Percentiles rank a stretch among this genome's conserved stretches.
Evolutionary conservation across 2,329 filamentous ascomycete genomes (phyloP).

Genomic region (Verticillium nubilum): DNA sequence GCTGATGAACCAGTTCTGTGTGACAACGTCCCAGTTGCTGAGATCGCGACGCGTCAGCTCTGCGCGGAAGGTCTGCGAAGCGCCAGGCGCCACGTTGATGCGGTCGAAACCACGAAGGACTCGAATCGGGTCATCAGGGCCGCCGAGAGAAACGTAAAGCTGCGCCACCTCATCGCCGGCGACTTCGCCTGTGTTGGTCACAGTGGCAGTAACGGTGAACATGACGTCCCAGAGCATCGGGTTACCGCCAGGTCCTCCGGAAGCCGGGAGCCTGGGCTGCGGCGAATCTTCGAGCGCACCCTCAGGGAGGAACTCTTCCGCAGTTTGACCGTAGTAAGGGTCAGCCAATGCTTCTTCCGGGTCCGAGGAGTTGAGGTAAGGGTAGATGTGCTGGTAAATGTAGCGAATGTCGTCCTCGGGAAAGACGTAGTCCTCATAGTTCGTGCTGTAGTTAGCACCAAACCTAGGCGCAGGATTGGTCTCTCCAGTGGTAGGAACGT

Average conservation of each 20-base stretch:
- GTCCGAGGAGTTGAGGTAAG: constrained; percentile 63
- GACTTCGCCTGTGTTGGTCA: constrained; percentile 65
- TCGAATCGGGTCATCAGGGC: constrained; percentile 60
- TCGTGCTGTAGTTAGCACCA: constrained; percentile 53
- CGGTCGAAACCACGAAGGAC: constrained; percentile 79
- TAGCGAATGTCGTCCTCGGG: constrained; percentile 48
- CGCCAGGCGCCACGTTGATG: constrained; percentile 64
- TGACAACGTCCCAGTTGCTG: constrained; percentile 74
- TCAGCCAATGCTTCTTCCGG: constrained; percentile 49
- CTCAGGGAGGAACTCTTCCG: constrained; percentile 55
- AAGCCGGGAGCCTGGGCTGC: constrained; percentile 47
- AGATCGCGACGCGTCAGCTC: constrained; percentile 74
- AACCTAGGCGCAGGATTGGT: constrained; percentile 60
- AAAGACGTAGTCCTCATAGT: constrained; percentile 63
- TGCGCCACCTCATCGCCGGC: constrained; percentile 69
- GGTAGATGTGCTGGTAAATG: constrained; percentile 59
- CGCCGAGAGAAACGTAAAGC: constrained; percentile 76
- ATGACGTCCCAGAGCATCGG: constrained; percentile 61
- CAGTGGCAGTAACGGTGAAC: constrained; percentile 60
- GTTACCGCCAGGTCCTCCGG: constrained; percentile 58
- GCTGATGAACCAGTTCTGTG: constrained; percentile 79
- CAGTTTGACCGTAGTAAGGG: constrained; percentile 53
- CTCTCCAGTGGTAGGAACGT: constrained; percentile 54
- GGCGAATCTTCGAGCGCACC: constrained; percentile 49
- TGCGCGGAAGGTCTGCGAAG: constrained; percentile 59